These are phyloP conservation scores for Royoungia palumana DNA, from an alignment of 768 basidiomycete species.

Conservation along the genomic window DNA sequence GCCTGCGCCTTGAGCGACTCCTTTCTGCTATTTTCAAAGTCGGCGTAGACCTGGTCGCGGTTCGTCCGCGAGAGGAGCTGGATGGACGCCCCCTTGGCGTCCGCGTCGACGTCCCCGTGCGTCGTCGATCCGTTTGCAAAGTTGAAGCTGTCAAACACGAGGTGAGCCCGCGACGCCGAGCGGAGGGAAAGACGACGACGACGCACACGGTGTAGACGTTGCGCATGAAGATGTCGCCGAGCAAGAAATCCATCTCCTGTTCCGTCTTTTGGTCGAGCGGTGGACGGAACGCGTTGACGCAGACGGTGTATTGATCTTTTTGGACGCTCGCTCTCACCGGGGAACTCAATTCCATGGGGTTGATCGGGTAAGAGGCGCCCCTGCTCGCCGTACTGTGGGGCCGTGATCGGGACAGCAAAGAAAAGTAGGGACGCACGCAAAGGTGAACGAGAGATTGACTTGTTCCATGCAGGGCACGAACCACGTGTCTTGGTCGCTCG, in stretches of 20 bases:
- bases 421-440: constrained; percentile 5
- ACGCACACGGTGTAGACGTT: constrained; percentile 45
- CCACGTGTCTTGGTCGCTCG: constrained; percentile 32
- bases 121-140: constrained; percentile 35
- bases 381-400: background rate
- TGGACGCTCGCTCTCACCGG: constrained; percentile 24
- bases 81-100: constrained; percentile 34
- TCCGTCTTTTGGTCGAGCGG: constrained; percentile 21
- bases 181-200: background rate
- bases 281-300: constrained; percentile 34
- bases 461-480: constrained; percentile 33
- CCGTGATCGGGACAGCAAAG: background rate
- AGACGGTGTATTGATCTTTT: constrained; percentile 38
- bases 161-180: background rate
- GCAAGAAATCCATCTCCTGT: constrained; percentile 36
- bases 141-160: constrained; percentile 33
- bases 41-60: constrained; percentile 31
- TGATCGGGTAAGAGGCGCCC: constrained; percentile 35
- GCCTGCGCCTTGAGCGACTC: constrained; percentile 15
- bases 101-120: background rate
- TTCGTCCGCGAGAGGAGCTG: constrained; percentile 39
- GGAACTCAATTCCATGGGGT: constrained; percentile 43
- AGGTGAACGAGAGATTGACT: constrained; percentile 28
- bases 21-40: constrained; percentile 21
- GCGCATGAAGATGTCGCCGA: constrained; percentile 45